These are phyloP conservation scores for Alloascoidea africana DNA, from an alignment of 805 yeast species.

Conservation along the genomic window DNA sequence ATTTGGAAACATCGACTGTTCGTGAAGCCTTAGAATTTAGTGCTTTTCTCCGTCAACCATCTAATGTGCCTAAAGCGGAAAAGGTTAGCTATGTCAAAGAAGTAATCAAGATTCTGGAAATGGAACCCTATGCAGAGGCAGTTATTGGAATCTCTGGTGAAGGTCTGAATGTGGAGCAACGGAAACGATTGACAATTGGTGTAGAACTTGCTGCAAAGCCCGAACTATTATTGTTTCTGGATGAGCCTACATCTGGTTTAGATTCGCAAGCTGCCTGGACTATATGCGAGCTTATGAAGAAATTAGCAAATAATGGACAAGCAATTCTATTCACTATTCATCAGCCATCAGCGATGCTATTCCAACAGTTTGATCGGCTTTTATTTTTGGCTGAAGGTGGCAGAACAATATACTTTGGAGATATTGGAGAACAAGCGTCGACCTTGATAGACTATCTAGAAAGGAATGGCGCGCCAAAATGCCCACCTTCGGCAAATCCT, in stretches of 20 bases:
- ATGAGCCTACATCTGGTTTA: constrained; percentile 57
- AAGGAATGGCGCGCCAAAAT: constrained; percentile 43
- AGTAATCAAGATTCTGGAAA: constrained; percentile 45
- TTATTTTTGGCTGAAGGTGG: constrained; percentile 60
- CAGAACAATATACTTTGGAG: constrained; percentile 62
- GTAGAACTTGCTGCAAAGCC: constrained; percentile 58
- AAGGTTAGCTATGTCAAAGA: constrained; percentile 54
- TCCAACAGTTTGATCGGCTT: constrained; percentile 67
- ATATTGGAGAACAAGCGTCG: constrained; percentile 42
- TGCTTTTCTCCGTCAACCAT: constrained; percentile 55
- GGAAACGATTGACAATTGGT: constrained; percentile 49
- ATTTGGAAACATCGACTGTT: constrained; percentile 48
- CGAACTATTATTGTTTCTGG: constrained; percentile 39
- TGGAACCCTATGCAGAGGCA: constrained; percentile 54
- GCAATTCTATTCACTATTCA: constrained; percentile 66
- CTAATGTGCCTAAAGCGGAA: constrained; percentile 31
- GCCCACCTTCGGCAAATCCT: constrained; percentile 62
- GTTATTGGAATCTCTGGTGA: constrained; percentile 63
- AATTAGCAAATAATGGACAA: constrained; percentile 43
- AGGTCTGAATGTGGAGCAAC: constrained; percentile 49
- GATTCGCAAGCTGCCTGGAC: constrained; percentile 62
- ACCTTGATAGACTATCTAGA: constrained; percentile 55
- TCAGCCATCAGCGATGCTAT: constrained; percentile 71
- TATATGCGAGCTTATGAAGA: constrained; percentile 43
- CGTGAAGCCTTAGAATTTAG: constrained; percentile 57